These are phyloP conservation scores for Globisporangium middletonii DNA, from an alignment of 352 stramenopile genomes.

Conservation along the genomic window DNA sequence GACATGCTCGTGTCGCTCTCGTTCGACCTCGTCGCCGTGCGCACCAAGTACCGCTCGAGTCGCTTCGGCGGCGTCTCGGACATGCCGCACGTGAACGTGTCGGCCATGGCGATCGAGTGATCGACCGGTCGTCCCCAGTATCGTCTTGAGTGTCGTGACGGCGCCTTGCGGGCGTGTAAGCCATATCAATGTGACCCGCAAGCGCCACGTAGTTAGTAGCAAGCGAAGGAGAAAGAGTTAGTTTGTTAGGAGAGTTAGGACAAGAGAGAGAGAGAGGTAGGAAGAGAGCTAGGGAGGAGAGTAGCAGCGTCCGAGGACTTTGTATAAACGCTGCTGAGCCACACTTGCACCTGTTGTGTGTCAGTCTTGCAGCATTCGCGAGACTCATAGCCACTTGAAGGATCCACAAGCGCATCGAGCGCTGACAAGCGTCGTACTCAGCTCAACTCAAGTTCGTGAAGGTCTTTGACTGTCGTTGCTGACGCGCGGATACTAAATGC, in stretches of 20 bases:
- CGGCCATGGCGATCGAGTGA: slow-evolving; percentile 14
- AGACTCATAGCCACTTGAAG: no score
- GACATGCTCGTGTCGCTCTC: slow-evolving; percentile 29
- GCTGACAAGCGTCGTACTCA: no score
- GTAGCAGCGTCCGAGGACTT: neutral
- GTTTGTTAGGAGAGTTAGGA: neutral
- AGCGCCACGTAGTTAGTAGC: slow-evolving; percentile 1
- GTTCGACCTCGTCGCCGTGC: slow-evolving; percentile 33
- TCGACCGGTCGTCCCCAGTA: neutral
- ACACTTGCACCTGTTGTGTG: neutral
- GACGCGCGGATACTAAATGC: neutral
- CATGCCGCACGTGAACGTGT: slow-evolving; percentile 14
- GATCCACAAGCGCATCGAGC: no score
- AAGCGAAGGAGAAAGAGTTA: slow-evolving; percentile 1
- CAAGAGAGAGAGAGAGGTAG: neutral
- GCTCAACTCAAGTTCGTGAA: no score
- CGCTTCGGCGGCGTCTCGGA: slow-evolving; percentile 14
- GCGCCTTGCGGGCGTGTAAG: slow-evolving; percentile 7
- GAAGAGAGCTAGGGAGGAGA: neutral
- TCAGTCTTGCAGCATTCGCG: neutral
- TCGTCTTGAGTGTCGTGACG: neutral
- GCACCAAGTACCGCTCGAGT: slow-evolving; percentile 34
- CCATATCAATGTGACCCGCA: slow-evolving; percentile 8
- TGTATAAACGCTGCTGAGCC: slow-evolving; percentile 2
- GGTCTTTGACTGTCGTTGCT: neutral